A percentile compares a stretch with the other conserved stretches of the same genome.
phyloP scores from a whole-genome alignment of 805 yeast genomes.

The Tetrapisispora arboricola region DNA sequence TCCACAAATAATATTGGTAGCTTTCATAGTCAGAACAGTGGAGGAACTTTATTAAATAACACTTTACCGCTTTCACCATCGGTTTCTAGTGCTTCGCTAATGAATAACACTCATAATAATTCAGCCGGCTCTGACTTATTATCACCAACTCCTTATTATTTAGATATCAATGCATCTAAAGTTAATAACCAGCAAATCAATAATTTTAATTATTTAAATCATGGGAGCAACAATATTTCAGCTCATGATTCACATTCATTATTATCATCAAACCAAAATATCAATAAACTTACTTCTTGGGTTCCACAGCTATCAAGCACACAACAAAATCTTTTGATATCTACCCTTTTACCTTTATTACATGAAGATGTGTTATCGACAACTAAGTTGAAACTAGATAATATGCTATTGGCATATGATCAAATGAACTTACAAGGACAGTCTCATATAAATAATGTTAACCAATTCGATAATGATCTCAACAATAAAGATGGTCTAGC shows the following conservation, averaged over 20 bases:
- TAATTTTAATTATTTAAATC: slow-evolving; percentile 1
- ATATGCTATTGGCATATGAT: slow-evolving; percentile 6
- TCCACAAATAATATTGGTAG: background rate
- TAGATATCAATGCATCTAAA: background rate
- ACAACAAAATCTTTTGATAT: slow-evolving; percentile 44
- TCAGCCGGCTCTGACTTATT: slow-evolving; percentile 25
- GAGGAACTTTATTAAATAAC: background rate
- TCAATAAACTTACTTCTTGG: slow-evolving; percentile 42
- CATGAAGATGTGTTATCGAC: slow-evolving; percentile 43
- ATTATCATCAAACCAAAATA: slow-evolving; percentile 39
- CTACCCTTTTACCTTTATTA: slow-evolving; percentile 40
- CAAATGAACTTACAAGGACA: background rate
- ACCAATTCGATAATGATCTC: background rate
- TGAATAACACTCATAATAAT: background rate
- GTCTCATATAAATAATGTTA: background rate
- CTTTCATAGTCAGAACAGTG: background rate
- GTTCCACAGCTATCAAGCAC: slow-evolving; percentile 39
- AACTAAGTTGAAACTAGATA: slow-evolving; percentile 39
- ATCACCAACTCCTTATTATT: slow-evolving; percentile 7
- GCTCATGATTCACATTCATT: slow-evolving; percentile 9
- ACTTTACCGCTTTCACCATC: background rate
- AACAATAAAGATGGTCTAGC: background rate
- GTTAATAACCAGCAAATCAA: background rate
- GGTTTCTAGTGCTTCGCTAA: background rate
- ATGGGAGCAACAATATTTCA: slow-evolving; percentile 1